Conservation (phyloP, 352 stramenopile species). For the Phytopythium boreale region DNA sequence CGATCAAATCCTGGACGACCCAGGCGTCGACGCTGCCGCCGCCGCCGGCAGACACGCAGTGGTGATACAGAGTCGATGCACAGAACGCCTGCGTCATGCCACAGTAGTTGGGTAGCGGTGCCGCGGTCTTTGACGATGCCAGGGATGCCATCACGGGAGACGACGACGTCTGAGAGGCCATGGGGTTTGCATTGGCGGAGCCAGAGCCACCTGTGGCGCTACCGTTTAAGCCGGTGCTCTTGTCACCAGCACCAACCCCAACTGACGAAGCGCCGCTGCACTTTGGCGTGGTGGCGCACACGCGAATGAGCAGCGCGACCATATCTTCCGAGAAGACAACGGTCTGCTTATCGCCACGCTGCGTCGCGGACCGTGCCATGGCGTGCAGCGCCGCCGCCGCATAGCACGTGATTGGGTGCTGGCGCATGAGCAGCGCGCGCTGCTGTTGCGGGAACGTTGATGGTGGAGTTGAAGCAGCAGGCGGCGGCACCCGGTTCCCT, state of each 20-base stretch:
- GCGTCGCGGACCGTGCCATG: constrained; percentile 46
- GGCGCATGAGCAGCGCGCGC: constrained; percentile 24
- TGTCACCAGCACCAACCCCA: too few relatives aligned
- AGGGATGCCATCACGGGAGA: neutral
- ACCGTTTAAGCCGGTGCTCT: neutral
- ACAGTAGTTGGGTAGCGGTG: constrained; percentile 8
- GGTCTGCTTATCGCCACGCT: constrained; percentile 49
- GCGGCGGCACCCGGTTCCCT: neutral
- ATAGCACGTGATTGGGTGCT: constrained; percentile 42
- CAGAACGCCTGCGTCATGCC: constrained; percentile 62
- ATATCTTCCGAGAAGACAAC: constrained; percentile 39
- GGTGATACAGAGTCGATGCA: constrained; percentile 68
- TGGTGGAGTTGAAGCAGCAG: neutral
- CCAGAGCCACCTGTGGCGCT: neutral
- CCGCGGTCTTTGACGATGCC: neutral
- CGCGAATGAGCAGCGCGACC: constrained; percentile 39
- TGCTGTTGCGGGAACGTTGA: constrained; percentile 3
- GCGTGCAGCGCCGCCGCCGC: constrained; percentile 48
- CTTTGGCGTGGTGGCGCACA: constrained; percentile 23
- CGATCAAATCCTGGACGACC: constrained; percentile 60
- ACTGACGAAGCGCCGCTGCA: constrained; percentile 1
- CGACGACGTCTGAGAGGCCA: neutral
- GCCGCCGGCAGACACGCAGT: constrained; percentile 40
- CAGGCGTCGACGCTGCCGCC: constrained; percentile 33
- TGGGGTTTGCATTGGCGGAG: too few relatives aligned